Evolutionary conservation across 352 stramenopile genomes (phyloP).

Genomic region (Globisporangium apiculatum): DNA sequence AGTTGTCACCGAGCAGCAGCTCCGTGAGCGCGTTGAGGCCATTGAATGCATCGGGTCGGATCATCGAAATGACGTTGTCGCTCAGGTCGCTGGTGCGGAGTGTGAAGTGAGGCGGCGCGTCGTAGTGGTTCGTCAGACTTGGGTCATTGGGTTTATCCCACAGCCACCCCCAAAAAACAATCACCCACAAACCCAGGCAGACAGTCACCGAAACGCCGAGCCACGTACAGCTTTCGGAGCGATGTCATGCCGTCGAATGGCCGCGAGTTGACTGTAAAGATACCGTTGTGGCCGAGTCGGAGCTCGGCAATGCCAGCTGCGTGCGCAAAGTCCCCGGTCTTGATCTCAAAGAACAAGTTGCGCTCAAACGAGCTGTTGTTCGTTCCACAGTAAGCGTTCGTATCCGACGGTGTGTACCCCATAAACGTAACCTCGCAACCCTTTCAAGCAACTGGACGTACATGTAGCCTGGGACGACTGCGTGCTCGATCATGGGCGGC

Average conservation of each 20-base stretch:
- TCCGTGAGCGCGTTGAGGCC: conserved; percentile 33
- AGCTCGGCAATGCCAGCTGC: conserved; percentile 41
- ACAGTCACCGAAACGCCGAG: background rate
- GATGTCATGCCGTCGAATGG: conserved; percentile 49
- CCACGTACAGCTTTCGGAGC: conserved; percentile 41
- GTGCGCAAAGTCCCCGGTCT: conserved; percentile 31
- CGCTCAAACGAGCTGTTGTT: conserved; percentile 47
- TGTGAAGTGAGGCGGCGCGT: background rate
- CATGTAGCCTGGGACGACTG: conserved; percentile 46
- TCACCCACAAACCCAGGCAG: background rate
- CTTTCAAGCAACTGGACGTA: conserved; percentile 18
- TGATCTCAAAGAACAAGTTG: conserved; percentile 54
- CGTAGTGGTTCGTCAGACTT: too few relatives aligned
- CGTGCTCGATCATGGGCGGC: conserved; percentile 28
- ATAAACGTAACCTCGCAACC: background rate
- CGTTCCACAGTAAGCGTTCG: too few relatives aligned
- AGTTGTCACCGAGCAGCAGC: conserved; percentile 38
- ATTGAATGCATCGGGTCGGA: conserved; percentile 41
- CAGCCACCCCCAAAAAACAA: too few relatives aligned
- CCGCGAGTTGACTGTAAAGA: conserved; percentile 48
- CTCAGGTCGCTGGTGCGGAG: conserved; percentile 34
- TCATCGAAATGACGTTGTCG: conserved; percentile 64
- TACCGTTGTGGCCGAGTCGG: conserved; percentile 41
- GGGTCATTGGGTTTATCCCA: too few relatives aligned
- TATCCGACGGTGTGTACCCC: too few relatives aligned